Evolutionary conservation across 2,329 filamentous ascomycete genomes (phyloP), one percentile per base, ranked within the genome.

Genomic region (Cladorrhinum sp.): DNA sequence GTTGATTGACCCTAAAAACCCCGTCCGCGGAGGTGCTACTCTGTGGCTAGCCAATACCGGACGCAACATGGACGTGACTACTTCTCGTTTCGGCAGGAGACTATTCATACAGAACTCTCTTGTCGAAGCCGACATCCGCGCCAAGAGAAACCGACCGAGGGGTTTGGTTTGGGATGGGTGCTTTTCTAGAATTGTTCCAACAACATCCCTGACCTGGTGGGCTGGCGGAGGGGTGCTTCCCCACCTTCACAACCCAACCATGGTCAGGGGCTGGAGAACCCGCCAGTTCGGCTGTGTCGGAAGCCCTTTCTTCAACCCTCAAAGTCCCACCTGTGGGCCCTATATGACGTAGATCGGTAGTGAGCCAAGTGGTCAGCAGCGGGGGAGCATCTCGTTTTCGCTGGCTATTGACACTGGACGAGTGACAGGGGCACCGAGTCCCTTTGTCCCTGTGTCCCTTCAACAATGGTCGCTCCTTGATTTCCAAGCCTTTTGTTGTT

Each of bases 171-270:
- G 51, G 9, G 29, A 24, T 25, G 57, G 50, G 36, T 59, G 24
- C 20, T 58, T 64, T 64, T 65, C 65, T 63, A 64, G 65, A 65
- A 66, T 58, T 53, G 53, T 66, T 66, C 63, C 53, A 41, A 49
- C 25, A 57, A 59, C 54, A 58, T 36, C 23, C 36, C 16, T 36
- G 22, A 27, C 18, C 25, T 29, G 20, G 27, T n/a, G 18, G 27
- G 41, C 16, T 45, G 41, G 32, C 32, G 32, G 32, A 13, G 9
- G 10, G 32, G 16, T 12, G 16, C 9, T 32, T 48, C 61, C 53
- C 59, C 59, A 58, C 63, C 63, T 64, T 61, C 65, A 38, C 63
- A 64, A 59, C 63, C 62, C 63, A 63, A 38, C 63, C 62, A 61
- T 56, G 41, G 38, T 4, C 18, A 50, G 59, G 52, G 57, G 59